Percentiles rank a stretch among this genome's conserved stretches.
phyloP scores from a whole-genome alignment of 805 yeast genomes.

The Candida easanensis region DNA sequence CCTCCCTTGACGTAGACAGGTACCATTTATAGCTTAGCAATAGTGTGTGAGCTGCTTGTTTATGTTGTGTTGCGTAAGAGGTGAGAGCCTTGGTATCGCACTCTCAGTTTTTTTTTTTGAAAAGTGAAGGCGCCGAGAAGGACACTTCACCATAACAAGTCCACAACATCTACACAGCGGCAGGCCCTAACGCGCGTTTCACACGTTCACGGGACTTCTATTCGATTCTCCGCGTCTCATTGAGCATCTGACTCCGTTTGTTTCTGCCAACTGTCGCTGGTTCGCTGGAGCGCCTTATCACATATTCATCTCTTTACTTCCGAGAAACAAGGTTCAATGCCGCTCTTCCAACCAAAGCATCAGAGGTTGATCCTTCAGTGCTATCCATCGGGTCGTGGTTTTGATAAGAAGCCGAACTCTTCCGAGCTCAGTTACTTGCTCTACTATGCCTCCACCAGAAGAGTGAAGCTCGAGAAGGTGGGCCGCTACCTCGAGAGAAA shows the following conservation, averaged over 20 bases:
- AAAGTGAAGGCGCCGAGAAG: background rate
- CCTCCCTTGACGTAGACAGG: constrained; percentile 85
- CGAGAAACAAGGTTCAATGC: constrained; percentile 11
- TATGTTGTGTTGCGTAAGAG: no score
- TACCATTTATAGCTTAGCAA: no score
- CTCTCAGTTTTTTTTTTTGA: background rate
- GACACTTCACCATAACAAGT: constrained; percentile 6
- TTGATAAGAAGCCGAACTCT: constrained; percentile 88
- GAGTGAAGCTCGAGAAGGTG: constrained; percentile 87
- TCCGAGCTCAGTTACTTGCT: constrained; percentile 86
- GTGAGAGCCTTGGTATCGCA: no score
- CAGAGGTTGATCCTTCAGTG: constrained; percentile 88
- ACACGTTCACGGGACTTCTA: background rate
- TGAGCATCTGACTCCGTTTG: background rate
- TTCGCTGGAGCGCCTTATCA: background rate
- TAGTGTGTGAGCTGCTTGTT: no score
- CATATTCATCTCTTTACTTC: background rate
- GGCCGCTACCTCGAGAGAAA: constrained; percentile 63
- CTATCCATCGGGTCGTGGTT: constrained; percentile 84
- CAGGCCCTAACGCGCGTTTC: background rate
- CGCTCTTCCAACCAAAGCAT: constrained; percentile 70
- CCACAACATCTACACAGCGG: background rate
- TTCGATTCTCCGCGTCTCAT: background rate
- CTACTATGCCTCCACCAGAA: constrained; percentile 86
- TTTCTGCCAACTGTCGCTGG: background rate